These are phyloP conservation scores for Pterocarpus santalinus DNA, from an alignment of 306 rosid species.

Conservation along the genomic window DNA sequence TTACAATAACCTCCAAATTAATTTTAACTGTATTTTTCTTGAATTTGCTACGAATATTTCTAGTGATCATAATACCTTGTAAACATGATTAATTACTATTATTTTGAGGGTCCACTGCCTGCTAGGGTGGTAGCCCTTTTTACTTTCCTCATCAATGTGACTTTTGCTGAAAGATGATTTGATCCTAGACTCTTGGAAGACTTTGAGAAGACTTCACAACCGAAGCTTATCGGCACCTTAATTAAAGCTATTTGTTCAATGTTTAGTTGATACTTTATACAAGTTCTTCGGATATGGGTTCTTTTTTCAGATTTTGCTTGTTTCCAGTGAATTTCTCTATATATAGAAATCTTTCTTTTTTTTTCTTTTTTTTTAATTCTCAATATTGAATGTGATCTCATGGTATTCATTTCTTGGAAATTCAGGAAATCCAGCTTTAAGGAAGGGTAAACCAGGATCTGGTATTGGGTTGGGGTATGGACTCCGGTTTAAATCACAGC, in stretches of 20 bases:
- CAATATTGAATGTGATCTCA: conserved; percentile 39
- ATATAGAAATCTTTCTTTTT: background rate
- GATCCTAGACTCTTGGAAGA: too few relatives aligned
- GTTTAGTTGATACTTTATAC: background rate
- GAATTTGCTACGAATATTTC: background rate
- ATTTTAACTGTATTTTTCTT: conserved; percentile 9
- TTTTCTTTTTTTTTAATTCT: background rate
- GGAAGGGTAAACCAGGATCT: conserved; percentile 91
- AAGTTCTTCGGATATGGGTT: too few relatives aligned
- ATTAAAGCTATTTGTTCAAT: background rate
- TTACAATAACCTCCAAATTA: background rate
- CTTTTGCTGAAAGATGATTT: too few relatives aligned
- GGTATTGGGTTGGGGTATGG: conserved; percentile 87
- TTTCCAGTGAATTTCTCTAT: too few relatives aligned
- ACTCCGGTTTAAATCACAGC: conserved; percentile 80
- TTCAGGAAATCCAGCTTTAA: conserved; percentile 87
- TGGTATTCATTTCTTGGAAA: conserved; percentile 46
- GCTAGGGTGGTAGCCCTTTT: too few relatives aligned
- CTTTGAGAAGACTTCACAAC: too few relatives aligned
- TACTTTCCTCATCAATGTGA: too few relatives aligned
- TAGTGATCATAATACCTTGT: background rate
- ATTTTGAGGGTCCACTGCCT: background rate
- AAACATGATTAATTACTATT: background rate
- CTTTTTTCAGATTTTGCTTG: too few relatives aligned
- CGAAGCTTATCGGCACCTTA: too few relatives aligned